Evolutionary conservation across 441 rosid genomes (phyloP).

Genomic region (Daphne laureola): DNA sequence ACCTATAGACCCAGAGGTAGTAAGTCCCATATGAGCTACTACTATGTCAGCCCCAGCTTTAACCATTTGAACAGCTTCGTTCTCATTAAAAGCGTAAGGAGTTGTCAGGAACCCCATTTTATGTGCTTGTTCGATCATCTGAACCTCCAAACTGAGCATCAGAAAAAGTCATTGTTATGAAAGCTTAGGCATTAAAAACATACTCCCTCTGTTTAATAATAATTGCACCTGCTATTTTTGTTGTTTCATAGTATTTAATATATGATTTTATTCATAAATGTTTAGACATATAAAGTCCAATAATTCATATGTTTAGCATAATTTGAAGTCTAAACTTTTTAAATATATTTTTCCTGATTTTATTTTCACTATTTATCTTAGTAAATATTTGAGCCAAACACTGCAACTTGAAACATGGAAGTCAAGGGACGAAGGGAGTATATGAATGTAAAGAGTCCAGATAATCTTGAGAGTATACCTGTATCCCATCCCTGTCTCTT

Average conservation of each 20-base stretch:
- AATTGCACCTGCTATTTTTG: too few species aligned
- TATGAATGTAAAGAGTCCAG: slow-evolving; percentile 3
- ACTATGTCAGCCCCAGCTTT: slow-evolving; percentile 91
- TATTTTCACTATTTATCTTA: too few species aligned
- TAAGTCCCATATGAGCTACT: slow-evolving; percentile 96
- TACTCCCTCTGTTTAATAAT: too few species aligned
- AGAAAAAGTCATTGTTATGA: slow-evolving; percentile 6
- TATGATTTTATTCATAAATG: too few species aligned
- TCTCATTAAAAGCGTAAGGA: slow-evolving; percentile 74
- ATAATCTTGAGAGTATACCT: slow-evolving; percentile 35
- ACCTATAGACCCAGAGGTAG: slow-evolving; percentile 81
- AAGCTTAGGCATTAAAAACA: not conserved
- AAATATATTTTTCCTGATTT: too few species aligned
- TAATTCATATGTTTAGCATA: too few species aligned
- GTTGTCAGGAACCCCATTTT: slow-evolving; percentile 87
- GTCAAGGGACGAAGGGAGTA: not conserved
- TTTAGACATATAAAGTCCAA: too few species aligned
- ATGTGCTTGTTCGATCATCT: slow-evolving; percentile 83
- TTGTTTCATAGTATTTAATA: too few species aligned
- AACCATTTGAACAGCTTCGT: slow-evolving; percentile 79
- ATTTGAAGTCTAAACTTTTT: too few species aligned
- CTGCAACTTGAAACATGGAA: too few species aligned
- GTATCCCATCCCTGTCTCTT: slow-evolving; percentile 99
- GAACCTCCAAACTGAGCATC: slow-evolving; percentile 65
- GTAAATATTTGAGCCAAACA: too few species aligned